Evolutionary conservation across 23 red algal species (phyloP).

Genomic region (Gracilariopsis chorda): DNA sequence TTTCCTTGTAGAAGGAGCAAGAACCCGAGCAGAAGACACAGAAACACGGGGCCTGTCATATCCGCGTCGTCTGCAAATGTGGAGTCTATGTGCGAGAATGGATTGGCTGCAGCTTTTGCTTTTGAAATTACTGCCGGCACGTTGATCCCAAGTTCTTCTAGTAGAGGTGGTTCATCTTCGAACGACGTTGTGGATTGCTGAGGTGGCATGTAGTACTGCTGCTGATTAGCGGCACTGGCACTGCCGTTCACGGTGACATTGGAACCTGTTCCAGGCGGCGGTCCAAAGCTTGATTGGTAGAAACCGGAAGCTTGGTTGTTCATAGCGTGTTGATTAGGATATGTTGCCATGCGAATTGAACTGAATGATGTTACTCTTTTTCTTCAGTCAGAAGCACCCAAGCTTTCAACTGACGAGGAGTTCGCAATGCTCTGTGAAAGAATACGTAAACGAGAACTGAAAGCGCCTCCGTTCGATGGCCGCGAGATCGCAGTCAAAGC

Average conservation of each 20-base stretch:
- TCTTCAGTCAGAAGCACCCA: not conserved
- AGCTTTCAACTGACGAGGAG: not conserved
- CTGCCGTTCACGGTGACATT: not conserved
- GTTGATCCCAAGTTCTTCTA: slow-evolving; percentile 98
- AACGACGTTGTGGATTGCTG: slow-evolving; percentile 66
- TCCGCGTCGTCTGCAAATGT: slow-evolving; percentile 96
- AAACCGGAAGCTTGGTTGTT: slow-evolving; percentile 26
- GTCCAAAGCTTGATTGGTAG: slow-evolving; percentile 74
- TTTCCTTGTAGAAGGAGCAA: slow-evolving; percentile 84
- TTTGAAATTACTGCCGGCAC: slow-evolving; percentile 71
- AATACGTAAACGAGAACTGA: too few species aligned
- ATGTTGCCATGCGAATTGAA: not conserved
- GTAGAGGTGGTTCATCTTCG: slow-evolving; percentile 91
- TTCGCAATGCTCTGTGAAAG: too few species aligned
- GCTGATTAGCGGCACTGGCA: slow-evolving; percentile 1
- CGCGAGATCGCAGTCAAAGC: not conserved
- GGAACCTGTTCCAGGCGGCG: not conserved
- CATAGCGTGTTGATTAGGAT: not conserved
- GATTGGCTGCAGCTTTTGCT: slow-evolving; percentile 80
- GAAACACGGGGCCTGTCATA: slow-evolving; percentile 91
- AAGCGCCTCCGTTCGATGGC: too few species aligned
- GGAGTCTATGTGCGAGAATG: slow-evolving; percentile 76
- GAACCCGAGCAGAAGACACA: slow-evolving; percentile 86
- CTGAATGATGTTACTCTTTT: not conserved
- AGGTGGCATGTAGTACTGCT: slow-evolving; percentile 73